Conservation (phyloP, 768 basidiomycete species). For the Botryobasidium botryosum region DNA sequence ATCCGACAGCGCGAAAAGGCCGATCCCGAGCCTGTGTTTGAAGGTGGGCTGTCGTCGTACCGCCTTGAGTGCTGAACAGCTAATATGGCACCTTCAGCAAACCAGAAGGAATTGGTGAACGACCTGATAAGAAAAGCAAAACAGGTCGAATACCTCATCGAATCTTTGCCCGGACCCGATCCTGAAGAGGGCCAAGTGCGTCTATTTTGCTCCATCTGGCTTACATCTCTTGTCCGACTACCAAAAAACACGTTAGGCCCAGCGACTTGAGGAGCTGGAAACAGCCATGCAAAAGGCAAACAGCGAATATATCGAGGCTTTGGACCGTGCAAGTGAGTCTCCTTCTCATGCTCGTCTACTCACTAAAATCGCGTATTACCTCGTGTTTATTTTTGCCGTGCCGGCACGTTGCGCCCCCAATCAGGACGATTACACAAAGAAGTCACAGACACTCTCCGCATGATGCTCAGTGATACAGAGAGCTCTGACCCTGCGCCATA, state of each 20-base stretch:
- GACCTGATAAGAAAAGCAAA: conserved; percentile 79
- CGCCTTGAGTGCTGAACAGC: not conserved
- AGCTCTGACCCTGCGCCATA: no score
- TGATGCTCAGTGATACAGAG: conserved; percentile 1
- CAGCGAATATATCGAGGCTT: conserved; percentile 53
- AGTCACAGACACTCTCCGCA: not conserved
- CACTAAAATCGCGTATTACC: not conserved
- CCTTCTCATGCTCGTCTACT: not conserved
- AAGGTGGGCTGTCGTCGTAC: conserved; percentile 30
- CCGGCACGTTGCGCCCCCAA: not conserved
- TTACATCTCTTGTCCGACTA: not conserved
- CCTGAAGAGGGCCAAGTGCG: conserved; percentile 58
- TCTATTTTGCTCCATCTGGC: not conserved
- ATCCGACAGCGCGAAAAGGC: conserved; percentile 66
- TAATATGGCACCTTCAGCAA: conserved; percentile 30
- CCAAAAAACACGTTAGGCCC: conserved; percentile 28
- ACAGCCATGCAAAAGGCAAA: conserved; percentile 56
- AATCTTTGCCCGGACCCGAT: conserved; percentile 62
- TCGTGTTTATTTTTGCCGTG: not conserved
- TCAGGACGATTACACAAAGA: not conserved
- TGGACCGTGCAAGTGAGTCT: conserved; percentile 58
- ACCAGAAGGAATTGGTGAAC: conserved; percentile 65
- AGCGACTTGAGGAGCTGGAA: conserved; percentile 49
- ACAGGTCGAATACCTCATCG: conserved; percentile 72
- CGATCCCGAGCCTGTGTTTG: conserved; percentile 55